Evolutionary conservation across 2,329 filamentous ascomycete genomes (phyloP).

Genomic region (Scedosporium aurantiacum): DNA sequence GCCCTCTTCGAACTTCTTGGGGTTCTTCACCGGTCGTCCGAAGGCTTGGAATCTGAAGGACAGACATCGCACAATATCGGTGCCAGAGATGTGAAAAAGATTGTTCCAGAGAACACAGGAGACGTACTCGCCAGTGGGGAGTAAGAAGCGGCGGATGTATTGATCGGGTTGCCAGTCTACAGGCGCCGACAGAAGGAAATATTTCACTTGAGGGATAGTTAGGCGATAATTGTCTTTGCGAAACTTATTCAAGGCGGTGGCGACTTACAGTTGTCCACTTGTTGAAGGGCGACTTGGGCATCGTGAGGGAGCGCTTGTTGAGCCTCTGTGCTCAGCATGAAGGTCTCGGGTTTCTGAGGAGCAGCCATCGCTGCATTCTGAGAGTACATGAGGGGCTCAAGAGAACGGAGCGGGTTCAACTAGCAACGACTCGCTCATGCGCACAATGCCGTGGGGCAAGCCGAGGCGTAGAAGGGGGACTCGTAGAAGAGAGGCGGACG

Average conservation of each 20-base stretch:
- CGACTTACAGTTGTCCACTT: constrained; percentile 86
- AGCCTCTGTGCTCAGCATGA: constrained; percentile 94
- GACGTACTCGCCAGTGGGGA: constrained; percentile 96
- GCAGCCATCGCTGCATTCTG: constrained; percentile 81
- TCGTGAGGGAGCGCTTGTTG: constrained; percentile 94
- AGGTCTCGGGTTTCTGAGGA: constrained; percentile 94
- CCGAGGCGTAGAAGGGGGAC: background rate
- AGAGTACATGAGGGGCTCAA: constrained; percentile 54
- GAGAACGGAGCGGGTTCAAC: constrained; percentile 1
- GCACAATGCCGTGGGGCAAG: background rate
- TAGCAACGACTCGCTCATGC: background rate
- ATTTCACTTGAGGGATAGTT: constrained; percentile 64
- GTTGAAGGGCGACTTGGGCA: constrained; percentile 91
- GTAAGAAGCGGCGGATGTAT: constrained; percentile 88
- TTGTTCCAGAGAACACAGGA: constrained; percentile 99
- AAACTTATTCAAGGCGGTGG: background rate
- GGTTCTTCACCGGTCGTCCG: constrained; percentile 96
- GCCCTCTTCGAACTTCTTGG: constrained; percentile 98
- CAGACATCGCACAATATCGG: constrained; percentile 95
- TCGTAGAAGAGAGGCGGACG: background rate
- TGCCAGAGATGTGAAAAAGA: constrained; percentile 97
- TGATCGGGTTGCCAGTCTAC: constrained; percentile 97
- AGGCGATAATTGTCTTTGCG: constrained; percentile 11
- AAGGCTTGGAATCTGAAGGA: constrained; percentile 98
- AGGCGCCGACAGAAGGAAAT: constrained; percentile 96